These are phyloP conservation scores for Fusarium beomiforme DNA, from an alignment of 2,329 filamentous ascomycete genomes.

Conservation along the genomic window DNA sequence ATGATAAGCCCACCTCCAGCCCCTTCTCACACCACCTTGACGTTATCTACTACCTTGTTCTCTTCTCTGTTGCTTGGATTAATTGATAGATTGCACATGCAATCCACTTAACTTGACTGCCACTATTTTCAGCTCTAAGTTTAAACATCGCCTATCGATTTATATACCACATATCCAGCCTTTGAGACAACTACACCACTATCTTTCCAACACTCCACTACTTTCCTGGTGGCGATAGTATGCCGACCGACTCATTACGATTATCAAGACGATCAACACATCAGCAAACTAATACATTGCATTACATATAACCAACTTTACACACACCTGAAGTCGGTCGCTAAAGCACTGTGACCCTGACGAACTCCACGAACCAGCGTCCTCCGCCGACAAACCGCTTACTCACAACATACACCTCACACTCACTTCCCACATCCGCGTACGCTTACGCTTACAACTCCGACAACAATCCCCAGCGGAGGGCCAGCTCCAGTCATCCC, in stretches of 20 bases:
- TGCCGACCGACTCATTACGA: constrained; percentile 21
- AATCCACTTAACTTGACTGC: constrained; percentile 1
- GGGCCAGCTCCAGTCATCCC: constrained; percentile 34
- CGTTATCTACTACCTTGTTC: constrained; percentile 10
- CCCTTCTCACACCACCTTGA: constrained; percentile 32
- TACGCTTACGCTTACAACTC: constrained; percentile 11
- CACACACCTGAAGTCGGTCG: neutral
- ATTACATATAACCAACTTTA: constrained; percentile 1
- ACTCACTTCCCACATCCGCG: constrained; percentile 14
- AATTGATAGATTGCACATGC: neutral
- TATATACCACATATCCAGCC: neutral
- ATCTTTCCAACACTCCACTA: neutral
- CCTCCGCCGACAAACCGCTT: constrained; percentile 23
- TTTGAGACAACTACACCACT: neutral
- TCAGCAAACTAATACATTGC: neutral
- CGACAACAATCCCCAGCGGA: constrained; percentile 11
- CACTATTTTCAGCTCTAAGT: constrained; percentile 7
- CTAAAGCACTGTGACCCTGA: constrained; percentile 27
- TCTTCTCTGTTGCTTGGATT: constrained; percentile 9
- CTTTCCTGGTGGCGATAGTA: constrained; percentile 34
- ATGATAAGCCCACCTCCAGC: constrained; percentile 42
- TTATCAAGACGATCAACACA: constrained; percentile 25
- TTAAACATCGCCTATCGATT: constrained; percentile 10
- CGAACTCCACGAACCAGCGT: constrained; percentile 26
- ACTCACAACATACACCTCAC: constrained; percentile 25